Base-by-base conservation (phyloP, 805 yeast genomes). In the Saccharomycopsis amapae region DNA sequence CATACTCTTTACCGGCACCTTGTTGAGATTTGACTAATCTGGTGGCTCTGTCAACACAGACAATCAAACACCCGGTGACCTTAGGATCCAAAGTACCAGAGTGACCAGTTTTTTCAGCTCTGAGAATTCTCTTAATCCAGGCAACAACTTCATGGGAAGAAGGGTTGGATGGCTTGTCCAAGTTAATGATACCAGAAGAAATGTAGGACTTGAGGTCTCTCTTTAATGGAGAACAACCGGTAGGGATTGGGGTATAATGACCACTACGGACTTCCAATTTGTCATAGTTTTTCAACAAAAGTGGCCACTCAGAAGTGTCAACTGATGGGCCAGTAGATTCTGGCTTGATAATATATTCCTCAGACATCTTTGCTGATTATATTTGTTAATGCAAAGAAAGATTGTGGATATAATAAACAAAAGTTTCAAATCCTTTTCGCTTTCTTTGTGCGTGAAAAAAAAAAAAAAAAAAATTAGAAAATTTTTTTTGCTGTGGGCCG, bases 1-100 rank as follows among this genome's bases (percentile, higher is more conserved):
- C 98, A 71, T 93, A 93, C 80, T 93, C 98, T 67, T 93, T 93
- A 76, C 98, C 98, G 39, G 98, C 98, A 72, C 97, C 97, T 69
- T 93, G 98, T 72, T 93, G 98, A 45, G 96, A 86, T 69, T 93
- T 93, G 56, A 93, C 98, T 62, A 93, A 76, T 70, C 98, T 81
- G 46, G 98, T 93, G 49, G 98, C 98, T 65, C 96, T 81, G 69
- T 93, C 98, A 56, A 93, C 77, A 78, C 98, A 93, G 52, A 93
- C 98, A 65, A 93, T 93, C 65, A 93, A 75, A 75, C 98, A 93
- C 56, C 98, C 98, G 41, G 98, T 93, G 61, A 93, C 98, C 68
- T 86, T 86, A 55, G 98, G 98, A 73, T 93, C 98, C 66, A 93
- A 76, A 55, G 98, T 93, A 72, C 98, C 98, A 45, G 96, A 86